phyloP scores from a whole-genome alignment of 345 rosid genomes.

The Citrus glauca region DNA sequence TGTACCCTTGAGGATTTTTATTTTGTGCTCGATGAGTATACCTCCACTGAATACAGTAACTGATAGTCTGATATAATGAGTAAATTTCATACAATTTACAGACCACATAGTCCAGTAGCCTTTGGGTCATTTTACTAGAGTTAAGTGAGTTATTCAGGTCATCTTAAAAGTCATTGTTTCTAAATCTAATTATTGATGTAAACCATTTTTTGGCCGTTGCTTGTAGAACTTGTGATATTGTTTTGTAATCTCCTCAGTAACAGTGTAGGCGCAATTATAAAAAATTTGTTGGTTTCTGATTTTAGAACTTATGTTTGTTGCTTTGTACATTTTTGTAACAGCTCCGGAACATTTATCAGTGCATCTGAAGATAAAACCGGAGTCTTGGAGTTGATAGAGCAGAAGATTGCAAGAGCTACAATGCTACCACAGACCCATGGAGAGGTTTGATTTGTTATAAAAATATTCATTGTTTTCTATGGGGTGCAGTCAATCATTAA shows the following conservation, averaged over 20 bases:
- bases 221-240: slow-evolving; percentile 1
- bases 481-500: background rate
- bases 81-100: background rate
- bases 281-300: background rate
- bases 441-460: slow-evolving; percentile 40
- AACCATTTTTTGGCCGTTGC: background rate
- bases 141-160: background rate
- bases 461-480: no score
- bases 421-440: slow-evolving; percentile 67
- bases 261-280: slow-evolving; percentile 67
- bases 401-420: slow-evolving; percentile 68
- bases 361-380: slow-evolving; percentile 65
- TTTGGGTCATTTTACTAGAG: background rate
- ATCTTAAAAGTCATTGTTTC: background rate
- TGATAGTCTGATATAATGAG: background rate
- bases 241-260: slow-evolving; percentile 9
- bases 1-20: background rate
- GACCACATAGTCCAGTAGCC: no score
- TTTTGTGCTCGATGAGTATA: background rate
- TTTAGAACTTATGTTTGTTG: slow-evolving; percentile 1
- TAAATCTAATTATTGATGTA: slow-evolving; percentile 7
- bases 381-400: slow-evolving; percentile 47
- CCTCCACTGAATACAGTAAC: background rate
- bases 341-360: slow-evolving; percentile 73
- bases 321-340: slow-evolving; percentile 24